These are phyloP conservation scores for Colletotrichum zoysiae DNA, from an alignment of 2,329 filamentous ascomycete genomes.

Conservation along the genomic window DNA sequence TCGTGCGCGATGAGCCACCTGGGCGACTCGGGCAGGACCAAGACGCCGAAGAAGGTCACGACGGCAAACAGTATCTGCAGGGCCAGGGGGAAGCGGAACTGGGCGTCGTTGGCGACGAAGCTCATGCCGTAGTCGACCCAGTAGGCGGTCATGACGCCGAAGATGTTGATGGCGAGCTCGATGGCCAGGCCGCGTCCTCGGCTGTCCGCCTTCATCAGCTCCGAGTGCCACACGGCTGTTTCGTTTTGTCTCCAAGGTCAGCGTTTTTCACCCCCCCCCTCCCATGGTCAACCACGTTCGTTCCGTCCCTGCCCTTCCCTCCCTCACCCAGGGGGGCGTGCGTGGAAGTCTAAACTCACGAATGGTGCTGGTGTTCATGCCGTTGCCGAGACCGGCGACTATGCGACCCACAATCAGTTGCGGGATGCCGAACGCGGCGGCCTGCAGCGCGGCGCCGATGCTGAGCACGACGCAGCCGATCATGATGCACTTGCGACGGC, in stretches of 20 bases:
- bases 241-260: constrained; percentile 10
- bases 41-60: constrained; percentile 49
- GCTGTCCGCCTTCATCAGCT: constrained; percentile 55
- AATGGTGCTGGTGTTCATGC: constrained; percentile 62
- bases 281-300: not conserved
- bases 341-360: constrained; percentile 44
- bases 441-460: constrained; percentile 59
- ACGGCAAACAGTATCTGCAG: constrained; percentile 58
- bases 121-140: constrained; percentile 57
- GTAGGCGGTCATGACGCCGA: constrained; percentile 52
- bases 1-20: constrained; percentile 63
- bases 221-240: constrained; percentile 55
- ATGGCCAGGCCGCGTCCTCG: constrained; percentile 51
- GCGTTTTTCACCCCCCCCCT: not conserved
- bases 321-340: too few relatives aligned
- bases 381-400: constrained; percentile 59
- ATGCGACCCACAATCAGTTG: constrained; percentile 61
- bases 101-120: constrained; percentile 50
- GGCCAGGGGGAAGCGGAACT: constrained; percentile 60
- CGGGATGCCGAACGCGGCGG: constrained; percentile 54
- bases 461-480: constrained; percentile 55
- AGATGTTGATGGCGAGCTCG: constrained; percentile 55
- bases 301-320: too few relatives aligned
- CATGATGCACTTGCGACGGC: constrained; percentile 56
- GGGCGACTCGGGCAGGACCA: constrained; percentile 59